A percentile compares a stretch with the other conserved stretches of the same genome.
Conservation (phyloP, 495 filamentous ascomycete genomes). For the Articulospora tetracladia region DNA sequence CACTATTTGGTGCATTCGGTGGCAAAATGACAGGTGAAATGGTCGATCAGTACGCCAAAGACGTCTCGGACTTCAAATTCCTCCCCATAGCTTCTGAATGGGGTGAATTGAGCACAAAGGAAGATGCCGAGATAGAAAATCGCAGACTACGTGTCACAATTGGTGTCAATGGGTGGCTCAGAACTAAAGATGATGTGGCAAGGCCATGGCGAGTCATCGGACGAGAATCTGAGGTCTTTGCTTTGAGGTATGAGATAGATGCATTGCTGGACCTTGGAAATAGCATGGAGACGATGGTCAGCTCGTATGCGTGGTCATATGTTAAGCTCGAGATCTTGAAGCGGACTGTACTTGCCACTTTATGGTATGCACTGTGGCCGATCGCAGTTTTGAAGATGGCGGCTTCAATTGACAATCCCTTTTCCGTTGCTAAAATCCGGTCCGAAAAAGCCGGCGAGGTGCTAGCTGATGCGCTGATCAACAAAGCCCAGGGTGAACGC, state of each 20-base stretch:
- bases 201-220: conserved; percentile 75
- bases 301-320: conserved; percentile 70
- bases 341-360: conserved; percentile 58
- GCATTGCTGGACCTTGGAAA: conserved; percentile 71
- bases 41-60: conserved; percentile 84
- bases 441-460: conserved; percentile 83
- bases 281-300: conserved; percentile 66
- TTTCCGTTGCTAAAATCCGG: conserved; percentile 72
- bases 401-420: conserved; percentile 85
- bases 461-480: conserved; percentile 83
- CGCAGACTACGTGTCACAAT: conserved; percentile 79
- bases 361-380: conserved; percentile 75
- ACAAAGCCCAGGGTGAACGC: conserved; percentile 82
- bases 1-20: conserved; percentile 86
- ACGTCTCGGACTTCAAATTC: conserved; percentile 87
- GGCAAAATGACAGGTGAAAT: conserved; percentile 79
- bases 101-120: conserved; percentile 32
- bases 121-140: conserved; percentile 34
- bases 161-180: conserved; percentile 82
- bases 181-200: conserved; percentile 59
- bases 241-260: conserved; percentile 77
- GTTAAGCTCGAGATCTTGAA: conserved; percentile 72
- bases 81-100: conserved; percentile 59
- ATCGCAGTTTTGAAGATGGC: conserved; percentile 72
- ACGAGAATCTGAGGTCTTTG: conserved; percentile 69